phyloP scores from a whole-genome alignment of 2,329 filamentous ascomycete genomes.

The Colletotrichum brevisporum region DNA sequence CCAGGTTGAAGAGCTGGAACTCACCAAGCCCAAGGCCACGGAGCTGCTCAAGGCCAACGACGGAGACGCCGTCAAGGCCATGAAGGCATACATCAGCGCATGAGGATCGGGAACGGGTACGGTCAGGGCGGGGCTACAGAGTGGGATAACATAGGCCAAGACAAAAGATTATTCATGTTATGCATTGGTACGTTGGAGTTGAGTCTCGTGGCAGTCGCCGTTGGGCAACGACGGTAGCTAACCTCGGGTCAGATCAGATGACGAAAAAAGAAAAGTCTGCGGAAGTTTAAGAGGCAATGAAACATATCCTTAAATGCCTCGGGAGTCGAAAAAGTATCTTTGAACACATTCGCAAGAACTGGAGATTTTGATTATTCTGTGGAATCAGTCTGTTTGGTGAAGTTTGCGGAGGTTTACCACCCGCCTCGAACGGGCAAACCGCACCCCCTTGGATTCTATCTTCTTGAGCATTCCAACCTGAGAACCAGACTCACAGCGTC shows the following conservation, averaged over 20 bases:
- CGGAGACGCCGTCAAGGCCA: conserved; percentile 76
- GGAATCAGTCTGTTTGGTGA: too few species aligned
- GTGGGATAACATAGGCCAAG: conserved; percentile 17
- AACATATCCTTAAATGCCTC: not conserved
- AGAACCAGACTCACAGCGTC: too few species aligned
- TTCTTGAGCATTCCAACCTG: too few species aligned
- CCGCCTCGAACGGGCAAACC: too few species aligned
- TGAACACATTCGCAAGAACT: not conserved
- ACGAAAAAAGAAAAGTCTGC: conserved; percentile 13
- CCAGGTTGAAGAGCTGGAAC: conserved; percentile 79
- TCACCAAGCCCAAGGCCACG: conserved; percentile 79
- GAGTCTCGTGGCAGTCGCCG: not conserved
- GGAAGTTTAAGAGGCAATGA: conserved; percentile 1
- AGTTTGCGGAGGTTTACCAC: too few species aligned
- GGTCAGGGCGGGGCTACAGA: conserved; percentile 15
- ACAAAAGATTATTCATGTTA: conserved; percentile 23
- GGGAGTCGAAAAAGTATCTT: not conserved
- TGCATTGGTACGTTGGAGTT: conserved; percentile 25
- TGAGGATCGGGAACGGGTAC: conserved; percentile 22
- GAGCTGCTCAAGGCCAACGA: conserved; percentile 81
- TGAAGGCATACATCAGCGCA: conserved; percentile 67
- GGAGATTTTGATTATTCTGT: not conserved
- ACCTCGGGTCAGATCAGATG: conserved; percentile 26
- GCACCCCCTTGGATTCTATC: too few species aligned
- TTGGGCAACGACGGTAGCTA: conserved; percentile 1